Conservation (phyloP, 345 rosid genomes). For the Odontarrhena argentea region DNA sequence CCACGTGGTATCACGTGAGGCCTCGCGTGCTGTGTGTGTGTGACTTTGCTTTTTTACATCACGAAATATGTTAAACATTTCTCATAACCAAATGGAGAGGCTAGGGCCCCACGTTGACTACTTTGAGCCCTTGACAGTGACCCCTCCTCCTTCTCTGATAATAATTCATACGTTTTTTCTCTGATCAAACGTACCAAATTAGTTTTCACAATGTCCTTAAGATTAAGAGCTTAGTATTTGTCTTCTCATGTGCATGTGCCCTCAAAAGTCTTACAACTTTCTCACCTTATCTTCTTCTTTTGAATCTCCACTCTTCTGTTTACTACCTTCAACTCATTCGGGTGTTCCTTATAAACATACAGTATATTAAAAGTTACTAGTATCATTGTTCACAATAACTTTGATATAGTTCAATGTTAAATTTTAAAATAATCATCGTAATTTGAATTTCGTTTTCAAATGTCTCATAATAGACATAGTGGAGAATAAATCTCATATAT, state of each 20-base stretch:
- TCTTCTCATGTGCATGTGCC: slow-evolving; percentile 44
- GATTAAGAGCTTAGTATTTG: slow-evolving; percentile 31
- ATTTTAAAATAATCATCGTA: no score
- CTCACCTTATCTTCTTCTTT: not conserved
- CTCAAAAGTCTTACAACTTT: not conserved
- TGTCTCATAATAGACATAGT: no score
- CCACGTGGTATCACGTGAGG: slow-evolving; percentile 53
- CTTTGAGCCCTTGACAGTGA: not conserved
- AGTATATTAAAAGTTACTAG: no score
- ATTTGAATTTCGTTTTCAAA: no score
- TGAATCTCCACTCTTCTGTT: not conserved
- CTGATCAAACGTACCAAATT: not conserved
- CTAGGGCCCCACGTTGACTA: slow-evolving; percentile 45
- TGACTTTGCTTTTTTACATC: slow-evolving; percentile 40
- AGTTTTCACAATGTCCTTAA: slow-evolving; percentile 16
- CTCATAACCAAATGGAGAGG: not conserved
- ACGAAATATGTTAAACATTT: slow-evolving; percentile 1
- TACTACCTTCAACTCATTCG: no score
- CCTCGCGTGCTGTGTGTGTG: slow-evolving; percentile 48
- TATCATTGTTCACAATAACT: no score
- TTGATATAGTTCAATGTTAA: no score
- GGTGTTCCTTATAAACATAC: no score
- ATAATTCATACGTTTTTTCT: slow-evolving; percentile 5
- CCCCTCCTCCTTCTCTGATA: not conserved
- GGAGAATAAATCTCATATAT: no score